Base-by-base conservation (phyloP, 2,329 filamentous ascomycete genomes). In the Plenodomus lindquistii region DNA sequence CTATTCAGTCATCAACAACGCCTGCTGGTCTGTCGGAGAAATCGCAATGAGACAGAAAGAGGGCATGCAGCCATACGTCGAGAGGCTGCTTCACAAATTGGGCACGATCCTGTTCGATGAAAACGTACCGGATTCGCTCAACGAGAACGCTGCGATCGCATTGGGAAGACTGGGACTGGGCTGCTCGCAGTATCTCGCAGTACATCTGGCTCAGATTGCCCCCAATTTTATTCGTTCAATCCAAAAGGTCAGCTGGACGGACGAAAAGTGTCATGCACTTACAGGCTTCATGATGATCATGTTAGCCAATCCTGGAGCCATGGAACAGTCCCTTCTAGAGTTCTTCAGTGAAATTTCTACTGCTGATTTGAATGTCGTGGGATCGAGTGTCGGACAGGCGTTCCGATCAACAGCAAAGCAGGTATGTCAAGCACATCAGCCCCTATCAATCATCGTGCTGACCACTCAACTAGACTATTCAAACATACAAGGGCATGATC, bases 1-100 rank as follows among this genome's bases (percentile, higher is more conserved):
- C 13, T 97, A 96, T 71, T 91, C 91, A 51, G 92, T 97, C 22
- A 86, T 97, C 50, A 99, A 97, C 81, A 99, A 99, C 69, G 93
- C 94, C 18, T 97, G 93, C 76, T 99, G 94, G 94, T 95, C 92
- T 6, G 86, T 86, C 19, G 94, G 94, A 36, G 94, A 99, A 76
- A 94, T 97, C 53, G 85, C 91, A 15, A 85, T 96, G 72, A 86
- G 90, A 52, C 81, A 89, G 68, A 84, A 86, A 53, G 77, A 79
- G 22, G 84, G 81, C 44, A 89, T 97, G 84, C 81, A 81, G 1
- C 87, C 87, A 1, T 96, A 88, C 68, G 82, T 91, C 9, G 85
- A 89, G 18, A 83, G 88, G 53, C 77, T 99, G 15, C 85, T 96
- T 49, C 82, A 87, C 53, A 85, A 88, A 34, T 84, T 95, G 21